Percentiles rank a stretch among this genome's conserved stretches.
Evolutionary conservation across 2,329 filamentous ascomycete genomes (phyloP).

Genomic region (Dactylellina sp.): DNA sequence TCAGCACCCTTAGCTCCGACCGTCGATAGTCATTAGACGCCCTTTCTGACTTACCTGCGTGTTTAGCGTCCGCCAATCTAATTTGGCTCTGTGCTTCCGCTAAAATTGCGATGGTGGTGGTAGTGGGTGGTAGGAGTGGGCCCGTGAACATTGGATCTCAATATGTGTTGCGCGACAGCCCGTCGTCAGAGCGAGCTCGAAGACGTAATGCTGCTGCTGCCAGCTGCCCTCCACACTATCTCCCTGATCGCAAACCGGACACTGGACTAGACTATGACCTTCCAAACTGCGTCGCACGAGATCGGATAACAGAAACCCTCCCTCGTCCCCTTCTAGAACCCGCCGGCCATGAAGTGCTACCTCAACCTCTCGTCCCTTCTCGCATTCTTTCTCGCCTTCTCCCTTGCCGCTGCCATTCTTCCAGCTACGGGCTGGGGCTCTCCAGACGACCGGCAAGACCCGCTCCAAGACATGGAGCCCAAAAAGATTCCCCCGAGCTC

Average conservation of each 20-base stretch:
- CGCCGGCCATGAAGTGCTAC: slow-evolving; percentile 34
- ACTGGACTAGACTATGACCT: background rate
- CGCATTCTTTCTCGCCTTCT: slow-evolving; percentile 22
- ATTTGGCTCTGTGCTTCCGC: no score
- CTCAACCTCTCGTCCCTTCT: slow-evolving; percentile 20
- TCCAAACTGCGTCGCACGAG: slow-evolving; percentile 19
- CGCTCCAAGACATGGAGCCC: slow-evolving; percentile 41
- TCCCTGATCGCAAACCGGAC: background rate
- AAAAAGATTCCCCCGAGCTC: slow-evolving; percentile 19
- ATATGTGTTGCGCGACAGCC: slow-evolving; percentile 28
- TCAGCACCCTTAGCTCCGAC: no score
- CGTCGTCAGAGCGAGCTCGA: slow-evolving; percentile 8
- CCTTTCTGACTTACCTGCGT: no score
- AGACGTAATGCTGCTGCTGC: slow-evolving; percentile 22
- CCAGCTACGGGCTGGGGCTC: slow-evolving; percentile 39
- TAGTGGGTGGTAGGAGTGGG: no score
- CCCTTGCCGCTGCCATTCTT: slow-evolving; percentile 36
- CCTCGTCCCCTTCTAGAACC: background rate
- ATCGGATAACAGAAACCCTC: background rate
- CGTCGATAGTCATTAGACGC: no score
- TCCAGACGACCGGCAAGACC: slow-evolving; percentile 28
- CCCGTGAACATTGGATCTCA: background rate
- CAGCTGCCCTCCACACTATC: background rate
- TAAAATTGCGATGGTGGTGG: no score
- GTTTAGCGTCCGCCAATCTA: no score